These are phyloP conservation scores for Eucalyptus globulus DNA, from an alignment of 345 rosid species.

Conservation along the genomic window DNA sequence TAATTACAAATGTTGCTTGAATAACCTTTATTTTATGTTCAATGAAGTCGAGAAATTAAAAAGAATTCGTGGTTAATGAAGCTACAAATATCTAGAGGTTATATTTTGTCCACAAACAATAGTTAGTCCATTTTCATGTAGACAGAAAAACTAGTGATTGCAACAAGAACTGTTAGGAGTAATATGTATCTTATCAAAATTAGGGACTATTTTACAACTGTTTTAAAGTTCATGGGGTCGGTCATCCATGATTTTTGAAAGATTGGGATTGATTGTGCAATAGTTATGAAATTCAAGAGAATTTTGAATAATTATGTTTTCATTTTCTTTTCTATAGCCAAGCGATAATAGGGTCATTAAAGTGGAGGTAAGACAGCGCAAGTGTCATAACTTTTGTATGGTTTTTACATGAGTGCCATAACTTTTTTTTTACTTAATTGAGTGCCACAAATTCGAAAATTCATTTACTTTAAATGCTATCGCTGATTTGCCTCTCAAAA, in stretches of 20 bases:
- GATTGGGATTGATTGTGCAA: background rate
- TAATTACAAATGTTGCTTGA: background rate
- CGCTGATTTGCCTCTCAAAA: no score
- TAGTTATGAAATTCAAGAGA: background rate
- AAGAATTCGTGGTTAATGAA: background rate
- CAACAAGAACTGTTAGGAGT: background rate
- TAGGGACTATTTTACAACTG: background rate
- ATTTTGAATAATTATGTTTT: background rate
- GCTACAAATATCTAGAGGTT: background rate
- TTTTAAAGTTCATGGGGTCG: background rate
- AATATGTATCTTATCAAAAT: background rate
- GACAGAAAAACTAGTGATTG: background rate
- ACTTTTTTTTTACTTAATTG: no score
- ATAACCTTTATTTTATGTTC: background rate
- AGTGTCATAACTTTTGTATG: no score
- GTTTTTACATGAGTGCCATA: no score
- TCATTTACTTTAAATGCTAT: no score
- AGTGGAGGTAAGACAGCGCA: fast-evolving
- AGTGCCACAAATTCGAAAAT: no score
- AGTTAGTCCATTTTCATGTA: background rate
- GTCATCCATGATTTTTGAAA: background rate
- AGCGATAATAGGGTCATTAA: background rate
- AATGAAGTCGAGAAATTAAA: background rate
- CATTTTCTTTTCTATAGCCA: background rate
- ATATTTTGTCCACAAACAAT: background rate